These are phyloP conservation scores for Anthracocystis setariae DNA, from an alignment of 1,284 basidiomycete species.

Conservation along the genomic window DNA sequence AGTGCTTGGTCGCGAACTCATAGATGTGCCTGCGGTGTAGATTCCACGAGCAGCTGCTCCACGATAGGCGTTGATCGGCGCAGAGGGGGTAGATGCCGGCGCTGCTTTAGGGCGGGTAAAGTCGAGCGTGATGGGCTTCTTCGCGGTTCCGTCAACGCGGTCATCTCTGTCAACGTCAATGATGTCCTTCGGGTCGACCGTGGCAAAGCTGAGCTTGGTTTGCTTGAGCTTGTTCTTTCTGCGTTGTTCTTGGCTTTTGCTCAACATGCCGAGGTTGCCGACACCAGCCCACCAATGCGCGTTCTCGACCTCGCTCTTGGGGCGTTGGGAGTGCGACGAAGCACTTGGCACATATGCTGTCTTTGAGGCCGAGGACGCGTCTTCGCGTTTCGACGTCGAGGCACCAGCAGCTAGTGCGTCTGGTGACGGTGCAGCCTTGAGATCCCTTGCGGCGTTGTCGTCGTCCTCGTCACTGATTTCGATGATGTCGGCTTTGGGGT, in stretches of 20 bases:
- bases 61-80: constrained; percentile 51
- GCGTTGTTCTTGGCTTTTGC: constrained; percentile 34
- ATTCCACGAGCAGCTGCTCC: constrained; percentile 30
- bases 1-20: constrained; percentile 15
- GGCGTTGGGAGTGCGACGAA: constrained; percentile 1
- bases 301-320: constrained; percentile 22
- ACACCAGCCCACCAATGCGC: constrained; percentile 49
- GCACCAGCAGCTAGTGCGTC: background rate
- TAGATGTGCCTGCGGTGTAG: constrained; percentile 14
- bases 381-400: constrained; percentile 8
- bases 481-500: constrained; percentile 29
- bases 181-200: constrained; percentile 37
- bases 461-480: constrained; percentile 49
- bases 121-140: constrained; percentile 45
- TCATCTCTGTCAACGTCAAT: constrained; percentile 49
- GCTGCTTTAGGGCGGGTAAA: constrained; percentile 33
- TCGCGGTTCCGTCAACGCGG: constrained; percentile 3
- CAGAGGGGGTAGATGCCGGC: constrained; percentile 23
- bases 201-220: constrained; percentile 53
- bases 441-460: constrained; percentile 34
- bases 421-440: constrained; percentile 17
- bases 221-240: constrained; percentile 49
- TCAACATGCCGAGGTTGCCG: constrained; percentile 33
- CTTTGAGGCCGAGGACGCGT: constrained; percentile 2
- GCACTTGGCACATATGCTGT: constrained; percentile 1